phyloP scores from a whole-genome alignment of 176 grass and related monocot species.

The Cenchrus americanus region DNA sequence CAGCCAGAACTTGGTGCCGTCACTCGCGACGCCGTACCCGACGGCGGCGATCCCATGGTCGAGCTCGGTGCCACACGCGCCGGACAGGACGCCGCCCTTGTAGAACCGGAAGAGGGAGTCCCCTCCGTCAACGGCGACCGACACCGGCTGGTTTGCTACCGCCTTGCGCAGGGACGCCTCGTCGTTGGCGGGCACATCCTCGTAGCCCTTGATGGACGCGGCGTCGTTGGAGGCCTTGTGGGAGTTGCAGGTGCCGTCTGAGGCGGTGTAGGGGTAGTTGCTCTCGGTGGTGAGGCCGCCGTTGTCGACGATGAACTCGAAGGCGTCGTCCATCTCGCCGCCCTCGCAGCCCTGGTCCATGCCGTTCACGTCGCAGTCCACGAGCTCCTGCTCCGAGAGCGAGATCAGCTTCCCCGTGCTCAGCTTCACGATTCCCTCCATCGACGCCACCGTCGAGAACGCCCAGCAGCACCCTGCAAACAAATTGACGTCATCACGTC shows the following conservation, averaged over 20 bases:
- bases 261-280: background rate
- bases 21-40: slow-evolving; percentile 41
- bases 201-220: slow-evolving; percentile 43
- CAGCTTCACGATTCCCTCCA: slow-evolving; percentile 9
- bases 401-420: slow-evolving; percentile 5
- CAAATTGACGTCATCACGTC: too few species aligned
- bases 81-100: slow-evolving; percentile 39
- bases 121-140: slow-evolving; percentile 47
- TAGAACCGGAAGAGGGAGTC: slow-evolving; percentile 42
- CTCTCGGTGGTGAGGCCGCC: background rate
- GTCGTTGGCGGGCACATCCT: slow-evolving; percentile 50
- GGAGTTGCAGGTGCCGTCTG: background rate
- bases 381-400: slow-evolving; percentile 2
- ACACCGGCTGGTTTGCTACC: slow-evolving; percentile 27
- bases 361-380: slow-evolving; percentile 4
- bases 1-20: slow-evolving; percentile 51
- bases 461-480: slow-evolving; percentile 18
- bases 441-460: background rate
- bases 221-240: slow-evolving; percentile 15
- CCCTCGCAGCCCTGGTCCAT: background rate
- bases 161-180: slow-evolving; percentile 52
- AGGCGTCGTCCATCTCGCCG: background rate
- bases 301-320: slow-evolving; percentile 19
- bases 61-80: background rate
- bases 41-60: slow-evolving; percentile 51